Evolutionary conservation across 208 protist genomes (phyloP), one percentile per base, ranked within the genome.

Genomic region (Crithidia acanthocephali): DNA sequence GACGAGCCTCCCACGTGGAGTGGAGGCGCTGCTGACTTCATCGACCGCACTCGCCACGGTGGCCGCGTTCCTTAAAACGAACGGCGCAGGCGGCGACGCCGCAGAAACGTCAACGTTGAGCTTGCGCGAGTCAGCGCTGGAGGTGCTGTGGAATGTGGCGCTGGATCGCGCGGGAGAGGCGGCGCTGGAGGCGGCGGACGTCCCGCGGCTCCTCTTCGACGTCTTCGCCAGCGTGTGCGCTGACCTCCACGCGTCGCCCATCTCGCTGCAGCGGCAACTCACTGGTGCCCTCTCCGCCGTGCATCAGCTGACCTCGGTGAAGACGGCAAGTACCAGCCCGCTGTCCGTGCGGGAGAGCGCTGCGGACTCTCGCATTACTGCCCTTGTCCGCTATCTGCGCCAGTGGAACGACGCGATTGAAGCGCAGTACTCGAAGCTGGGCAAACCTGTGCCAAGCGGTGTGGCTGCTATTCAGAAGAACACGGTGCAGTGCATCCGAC

Each of bases 401-500:
- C 27, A 45, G 20, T 80, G 89, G 52, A 93, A 91, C 57, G 59
- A 37, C 0, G 28, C 70, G 3, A 72, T 90, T 15, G 76, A 75
- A 6, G 47, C 56, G n/a, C 60, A 81, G 32, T 79, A 80, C 72
- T 28, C 71, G 3, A 40, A 42, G 5, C 45, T 51, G 1, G 53
- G 61, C 42, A 73, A 83, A 53, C 78, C 79, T 16, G 50, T 61
- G 20, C 68, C 76, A 28, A 72, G 73, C 13, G 80, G 87, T 52
- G 51, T 89, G 7, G 64, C 86, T 16, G 87, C 88, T 13, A 86
- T 91, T 23, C 83, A 79, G 30, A 94, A 91, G 68, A 96, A 96
- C 69, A 61, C 85, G 16, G 85, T 94, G 25, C 81, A 93, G 67
- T 90, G 86, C 64, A 76, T 92, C 10, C 91, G 83, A 10, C 76